phyloP scores from a whole-genome alignment of 352 stramenopile species.

The Globisporangium takayamanum region DNA sequence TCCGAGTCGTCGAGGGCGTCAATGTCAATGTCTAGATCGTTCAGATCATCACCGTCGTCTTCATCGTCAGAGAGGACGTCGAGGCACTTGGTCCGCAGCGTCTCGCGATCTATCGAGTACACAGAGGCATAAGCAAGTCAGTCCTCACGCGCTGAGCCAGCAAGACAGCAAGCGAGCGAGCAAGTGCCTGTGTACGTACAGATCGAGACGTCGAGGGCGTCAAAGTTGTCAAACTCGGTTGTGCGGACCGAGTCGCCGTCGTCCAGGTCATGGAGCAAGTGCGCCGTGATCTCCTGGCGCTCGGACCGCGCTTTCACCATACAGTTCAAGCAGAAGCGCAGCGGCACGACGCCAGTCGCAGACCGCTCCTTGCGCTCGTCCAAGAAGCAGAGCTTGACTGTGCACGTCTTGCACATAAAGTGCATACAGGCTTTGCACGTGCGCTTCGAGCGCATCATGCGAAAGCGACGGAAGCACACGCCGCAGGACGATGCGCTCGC shows the following conservation, averaged over 20 bases:
- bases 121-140: not conserved
- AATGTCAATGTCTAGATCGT: slow-evolving; percentile 17
- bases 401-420: slow-evolving; percentile 29
- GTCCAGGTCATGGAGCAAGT: slow-evolving; percentile 9
- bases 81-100: slow-evolving; percentile 15
- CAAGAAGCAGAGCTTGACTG: slow-evolving; percentile 23
- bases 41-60: slow-evolving; percentile 8
- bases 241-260: slow-evolving; percentile 2
- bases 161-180: not conserved
- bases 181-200: not conserved
- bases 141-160: not conserved
- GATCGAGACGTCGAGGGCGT: slow-evolving; percentile 10
- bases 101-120: slow-evolving; percentile 9
- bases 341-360: slow-evolving; percentile 16
- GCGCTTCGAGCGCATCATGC: slow-evolving; percentile 29
- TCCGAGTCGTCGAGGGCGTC: slow-evolving; percentile 8
- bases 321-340: slow-evolving; percentile 35
- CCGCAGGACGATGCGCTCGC: slow-evolving; percentile 19
- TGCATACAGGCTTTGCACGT: slow-evolving; percentile 22
- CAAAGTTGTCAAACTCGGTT: not conserved
- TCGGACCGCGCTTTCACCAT: slow-evolving; percentile 21
- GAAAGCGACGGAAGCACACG: slow-evolving; percentile 32
- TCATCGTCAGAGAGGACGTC: slow-evolving; percentile 25
- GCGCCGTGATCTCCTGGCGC: slow-evolving; percentile 8
- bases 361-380: slow-evolving; percentile 29